Conservation (phyloP, 2,329 filamentous ascomycete genomes). For the Penicillium sp. region DNA sequence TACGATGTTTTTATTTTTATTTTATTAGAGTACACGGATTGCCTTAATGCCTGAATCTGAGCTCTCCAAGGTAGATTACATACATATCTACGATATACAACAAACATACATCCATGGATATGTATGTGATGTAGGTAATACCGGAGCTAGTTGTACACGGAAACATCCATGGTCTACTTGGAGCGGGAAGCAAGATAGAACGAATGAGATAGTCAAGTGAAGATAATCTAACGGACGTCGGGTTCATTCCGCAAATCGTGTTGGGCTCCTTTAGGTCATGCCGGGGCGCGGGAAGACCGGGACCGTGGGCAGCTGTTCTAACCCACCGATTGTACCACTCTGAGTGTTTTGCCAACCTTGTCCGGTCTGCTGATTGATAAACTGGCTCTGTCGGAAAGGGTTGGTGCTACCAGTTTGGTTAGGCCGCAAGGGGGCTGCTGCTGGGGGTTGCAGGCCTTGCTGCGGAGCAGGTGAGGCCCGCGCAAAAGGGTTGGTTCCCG, state of each 20-base stretch:
- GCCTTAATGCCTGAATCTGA: not conserved
- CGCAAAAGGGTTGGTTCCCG: constrained; percentile 70
- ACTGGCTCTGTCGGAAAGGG: constrained; percentile 86
- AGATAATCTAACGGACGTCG: constrained; percentile 6
- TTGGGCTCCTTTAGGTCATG: constrained; percentile 30
- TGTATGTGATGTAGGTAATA: not conserved
- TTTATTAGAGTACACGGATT: not conserved
- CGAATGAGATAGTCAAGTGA: constrained; percentile 4
- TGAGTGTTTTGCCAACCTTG: constrained; percentile 81
- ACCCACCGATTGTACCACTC: constrained; percentile 72
- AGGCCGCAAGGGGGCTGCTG: constrained; percentile 56
- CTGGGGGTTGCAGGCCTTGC: constrained; percentile 31
- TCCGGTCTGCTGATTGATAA: constrained; percentile 84
- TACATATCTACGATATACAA: not conserved
- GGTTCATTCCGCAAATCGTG: constrained; percentile 1
- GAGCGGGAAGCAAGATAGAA: constrained; percentile 6
- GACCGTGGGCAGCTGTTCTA: constrained; percentile 72
- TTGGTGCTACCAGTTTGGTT: constrained; percentile 89
- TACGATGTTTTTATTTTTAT: not conserved
- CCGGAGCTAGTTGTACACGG: not conserved
- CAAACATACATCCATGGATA: too few relatives aligned
- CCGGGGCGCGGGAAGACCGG: constrained; percentile 82
- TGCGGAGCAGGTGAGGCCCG: constrained; percentile 46
- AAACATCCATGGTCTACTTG: not conserved
- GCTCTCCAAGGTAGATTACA: not conserved